Evolutionary conservation across 176 grass and related monocot species (phyloP), one percentile per base, ranked within the genome.

Genomic region (Musa troglodytarum): DNA sequence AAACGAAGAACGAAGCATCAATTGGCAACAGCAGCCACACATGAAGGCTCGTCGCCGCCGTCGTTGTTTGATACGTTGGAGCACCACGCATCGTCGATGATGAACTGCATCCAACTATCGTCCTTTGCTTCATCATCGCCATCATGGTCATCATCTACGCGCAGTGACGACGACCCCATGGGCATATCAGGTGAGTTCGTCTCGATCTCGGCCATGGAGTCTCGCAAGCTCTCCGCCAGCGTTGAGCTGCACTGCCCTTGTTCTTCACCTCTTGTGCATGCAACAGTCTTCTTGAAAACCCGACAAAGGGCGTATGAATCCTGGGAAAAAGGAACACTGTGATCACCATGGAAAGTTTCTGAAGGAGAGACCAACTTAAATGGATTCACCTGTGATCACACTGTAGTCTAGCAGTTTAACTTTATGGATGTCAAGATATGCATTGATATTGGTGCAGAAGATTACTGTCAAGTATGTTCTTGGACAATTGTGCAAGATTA

Each of bases 101-200:
- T 92, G 77, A 96, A 96, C 70, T 96, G 86, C 92, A 96, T 96
- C 92, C 92, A 96, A 5, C 86, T 86, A 9, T 96, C 92, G 0
- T 96, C 92, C 76, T 91, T 91, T 57, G 86, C 88, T 0, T 82
- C 78, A 7, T 91, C 83, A 71, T 65, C 88, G 0, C 79, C 78
- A 3, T 91, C 83, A 71, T 26, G 20, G 20, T 65, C 63, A 0
- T 90, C 91, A 1, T 86, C 84, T 13, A 80, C 73, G 1, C 85
- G 83, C 53, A 11, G 53, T 3, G 88, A 96, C 1, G 78, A 81
- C 14, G 86, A 96, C 0, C 82, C 92, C 17, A 85, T 81, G 1
- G 88, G 79, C 53, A 92, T 76, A 72, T 84, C 82, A 0, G 88
- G 92, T 15, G 92, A 92, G 22, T 76, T 71, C 0, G 86, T 89